Percentiles rank a stretch among this genome's conserved stretches.
phyloP scores from a whole-genome alignment of 2,329 filamentous ascomycete species.

The Paraphaeosphaeria sporulosa region DNA sequence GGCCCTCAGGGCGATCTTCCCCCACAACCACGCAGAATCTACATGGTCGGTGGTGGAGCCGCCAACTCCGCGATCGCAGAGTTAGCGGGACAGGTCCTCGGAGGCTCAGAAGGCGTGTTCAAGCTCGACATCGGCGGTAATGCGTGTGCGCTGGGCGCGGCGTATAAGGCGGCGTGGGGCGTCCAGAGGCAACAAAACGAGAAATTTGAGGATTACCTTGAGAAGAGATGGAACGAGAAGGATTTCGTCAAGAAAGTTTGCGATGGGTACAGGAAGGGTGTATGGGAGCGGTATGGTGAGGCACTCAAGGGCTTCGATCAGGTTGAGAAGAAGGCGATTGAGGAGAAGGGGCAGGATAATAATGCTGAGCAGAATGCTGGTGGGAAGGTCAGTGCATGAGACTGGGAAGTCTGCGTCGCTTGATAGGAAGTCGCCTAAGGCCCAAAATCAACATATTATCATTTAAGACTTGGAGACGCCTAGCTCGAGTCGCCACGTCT shows the following conservation, averaged over 20 bases:
- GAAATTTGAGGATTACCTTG: slow-evolving; percentile 89
- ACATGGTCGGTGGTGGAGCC: slow-evolving; percentile 92
- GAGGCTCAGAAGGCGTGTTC: slow-evolving; percentile 88
- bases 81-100: slow-evolving; percentile 86
- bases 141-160: slow-evolving; percentile 90
- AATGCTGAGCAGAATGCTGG: slow-evolving; percentile 15
- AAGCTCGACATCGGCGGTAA: slow-evolving; percentile 94
- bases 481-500: neutral
- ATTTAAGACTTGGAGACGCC: neutral
- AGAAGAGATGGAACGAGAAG: slow-evolving; percentile 82
- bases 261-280: slow-evolving; percentile 76
- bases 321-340: slow-evolving; percentile 74
- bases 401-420: too few relatives aligned
- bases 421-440: too few relatives aligned
- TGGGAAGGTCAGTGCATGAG: slow-evolving; percentile 13
- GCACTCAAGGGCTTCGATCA: slow-evolving; percentile 78
- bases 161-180: slow-evolving; percentile 96
- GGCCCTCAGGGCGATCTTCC: slow-evolving; percentile 66
- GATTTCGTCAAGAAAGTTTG: slow-evolving; percentile 83
- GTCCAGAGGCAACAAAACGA: slow-evolving; percentile 71
- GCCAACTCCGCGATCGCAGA: slow-evolving; percentile 88
- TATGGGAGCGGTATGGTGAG: slow-evolving; percentile 79
- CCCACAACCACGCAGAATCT: slow-evolving; percentile 85
- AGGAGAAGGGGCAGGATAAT: slow-evolving; percentile 40
- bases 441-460: neutral